Percentiles rank a stretch among this genome's conserved stretches.
phyloP scores from a whole-genome alignment of 768 basidiomycete species.

The Pisolithus marmoratus region DNA sequence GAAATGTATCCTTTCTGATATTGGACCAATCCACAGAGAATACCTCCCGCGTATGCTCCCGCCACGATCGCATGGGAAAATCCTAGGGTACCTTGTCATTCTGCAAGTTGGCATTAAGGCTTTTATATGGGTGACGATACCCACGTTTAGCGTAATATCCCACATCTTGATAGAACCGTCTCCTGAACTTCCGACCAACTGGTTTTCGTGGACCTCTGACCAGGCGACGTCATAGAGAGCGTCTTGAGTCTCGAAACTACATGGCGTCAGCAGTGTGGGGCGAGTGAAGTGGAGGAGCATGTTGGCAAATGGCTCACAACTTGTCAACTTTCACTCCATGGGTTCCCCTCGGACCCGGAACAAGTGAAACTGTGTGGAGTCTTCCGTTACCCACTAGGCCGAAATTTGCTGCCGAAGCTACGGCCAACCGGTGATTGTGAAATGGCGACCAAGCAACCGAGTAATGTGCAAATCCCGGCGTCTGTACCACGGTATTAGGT shows the following conservation, averaged over 20 bases:
- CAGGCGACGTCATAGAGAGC: conserved; percentile 88
- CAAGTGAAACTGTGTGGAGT: conserved; percentile 60
- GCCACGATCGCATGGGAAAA: conserved; percentile 86
- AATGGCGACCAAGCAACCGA: conserved; percentile 83
- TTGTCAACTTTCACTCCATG: conserved; percentile 54
- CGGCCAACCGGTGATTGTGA: conserved; percentile 63
- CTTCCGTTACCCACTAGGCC: conserved; percentile 94
- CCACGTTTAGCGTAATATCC: conserved; percentile 83
- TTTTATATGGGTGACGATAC: conserved; percentile 5
- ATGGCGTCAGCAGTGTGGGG: neutral
- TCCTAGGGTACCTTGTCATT: conserved; percentile 50
- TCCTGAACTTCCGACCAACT: conserved; percentile 82
- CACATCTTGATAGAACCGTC: conserved; percentile 88
- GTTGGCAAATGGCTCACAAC: conserved; percentile 44
- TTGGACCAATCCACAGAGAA: conserved; percentile 97
- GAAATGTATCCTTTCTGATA: conserved; percentile 81
- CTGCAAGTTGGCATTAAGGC: conserved; percentile 15
- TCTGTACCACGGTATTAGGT: conserved; percentile 53
- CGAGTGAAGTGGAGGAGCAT: conserved; percentile 7
- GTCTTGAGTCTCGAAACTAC: conserved; percentile 85
- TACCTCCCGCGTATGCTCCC: conserved; percentile 90
- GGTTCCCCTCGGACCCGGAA: conserved; percentile 39
- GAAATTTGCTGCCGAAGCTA: conserved; percentile 87
- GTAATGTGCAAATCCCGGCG: conserved; percentile 83
- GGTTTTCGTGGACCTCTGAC: conserved; percentile 94